Percentiles rank a stretch among this genome's conserved stretches.
Conservation (phyloP, 2,329 filamentous ascomycete genomes). For the Ophiosphaerella korrae region DNA sequence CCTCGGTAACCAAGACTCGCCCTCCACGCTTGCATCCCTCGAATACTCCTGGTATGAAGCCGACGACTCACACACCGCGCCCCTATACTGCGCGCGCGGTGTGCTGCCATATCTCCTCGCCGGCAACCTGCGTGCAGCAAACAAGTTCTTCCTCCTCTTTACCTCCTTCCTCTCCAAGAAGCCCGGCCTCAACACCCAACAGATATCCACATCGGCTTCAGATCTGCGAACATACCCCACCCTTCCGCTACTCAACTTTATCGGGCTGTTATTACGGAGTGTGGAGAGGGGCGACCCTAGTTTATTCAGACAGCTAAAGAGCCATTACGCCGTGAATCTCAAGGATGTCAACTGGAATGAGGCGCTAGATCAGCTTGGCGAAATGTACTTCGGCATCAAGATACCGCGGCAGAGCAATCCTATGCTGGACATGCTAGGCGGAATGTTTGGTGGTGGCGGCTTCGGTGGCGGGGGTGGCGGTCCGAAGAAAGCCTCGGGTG, state of each 20-base stretch:
- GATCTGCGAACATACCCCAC: slow-evolving; percentile 86
- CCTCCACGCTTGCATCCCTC: slow-evolving; percentile 77
- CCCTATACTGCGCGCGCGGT: slow-evolving; percentile 82
- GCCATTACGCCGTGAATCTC: slow-evolving; percentile 79
- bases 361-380: slow-evolving; percentile 81
- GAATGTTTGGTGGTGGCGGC: slow-evolving; percentile 85
- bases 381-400: slow-evolving; percentile 95
- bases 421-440: slow-evolving; percentile 97
- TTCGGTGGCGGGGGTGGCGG: slow-evolving; percentile 57
- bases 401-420: slow-evolving; percentile 89
- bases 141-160: slow-evolving; percentile 79
- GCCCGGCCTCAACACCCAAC: slow-evolving; percentile 72
- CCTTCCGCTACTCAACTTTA: slow-evolving; percentile 92
- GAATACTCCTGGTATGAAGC: slow-evolving; percentile 94
- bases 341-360: slow-evolving; percentile 81
- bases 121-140: slow-evolving; percentile 88
- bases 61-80: slow-evolving; percentile 85
- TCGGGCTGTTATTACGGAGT: slow-evolving; percentile 81
- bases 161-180: slow-evolving; percentile 68
- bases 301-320: slow-evolving; percentile 78
- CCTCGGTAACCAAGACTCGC: slow-evolving; percentile 86
- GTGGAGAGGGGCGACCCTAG: slow-evolving; percentile 80
- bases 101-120: slow-evolving; percentile 89
- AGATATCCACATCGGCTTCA: slow-evolving; percentile 74
- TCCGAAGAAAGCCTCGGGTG: slow-evolving; percentile 53